These are phyloP conservation scores for Tuber melanosporum DNA, from an alignment of 495 filamentous ascomycete genomes.

Conservation along the genomic window DNA sequence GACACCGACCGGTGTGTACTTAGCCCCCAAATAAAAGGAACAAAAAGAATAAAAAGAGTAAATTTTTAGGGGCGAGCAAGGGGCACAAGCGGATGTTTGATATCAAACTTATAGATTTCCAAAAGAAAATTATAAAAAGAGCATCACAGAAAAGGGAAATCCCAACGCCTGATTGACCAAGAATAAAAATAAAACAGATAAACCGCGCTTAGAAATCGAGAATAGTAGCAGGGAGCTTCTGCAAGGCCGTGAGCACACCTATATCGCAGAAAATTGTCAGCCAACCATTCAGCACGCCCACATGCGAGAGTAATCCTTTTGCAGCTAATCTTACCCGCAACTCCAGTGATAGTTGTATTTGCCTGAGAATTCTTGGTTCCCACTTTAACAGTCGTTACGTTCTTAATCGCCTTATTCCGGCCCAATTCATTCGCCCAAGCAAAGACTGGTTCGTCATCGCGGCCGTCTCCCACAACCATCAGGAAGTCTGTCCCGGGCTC, in stretches of 20 bases:
- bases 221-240: slow-evolving; percentile 42
- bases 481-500: slow-evolving; percentile 66
- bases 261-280: slow-evolving; percentile 19
- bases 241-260: slow-evolving; percentile 46
- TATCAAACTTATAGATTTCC: not conserved
- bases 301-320: slow-evolving; percentile 11
- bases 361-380: slow-evolving; percentile 83
- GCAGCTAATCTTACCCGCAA: slow-evolving; percentile 57
- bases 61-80: not conserved
- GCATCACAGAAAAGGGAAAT: not conserved
- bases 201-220: slow-evolving; percentile 1
- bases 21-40: not conserved
- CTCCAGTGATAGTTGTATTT: slow-evolving; percentile 73
- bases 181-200: not conserved
- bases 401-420: slow-evolving; percentile 50
- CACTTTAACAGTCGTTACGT: slow-evolving; percentile 74
- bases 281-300: slow-evolving; percentile 18
- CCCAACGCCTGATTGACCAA: not conserved
- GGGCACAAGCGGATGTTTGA: not conserved
- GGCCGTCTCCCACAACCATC: slow-evolving; percentile 77
- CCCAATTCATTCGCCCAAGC: slow-evolving; percentile 79
- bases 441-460: slow-evolving; percentile 88
- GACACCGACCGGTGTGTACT: not conserved
- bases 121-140: not conserved
- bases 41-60: not conserved